Conservation (phyloP, 1,284 basidiomycete genomes). For the Sphagnurus paluster region DNA sequence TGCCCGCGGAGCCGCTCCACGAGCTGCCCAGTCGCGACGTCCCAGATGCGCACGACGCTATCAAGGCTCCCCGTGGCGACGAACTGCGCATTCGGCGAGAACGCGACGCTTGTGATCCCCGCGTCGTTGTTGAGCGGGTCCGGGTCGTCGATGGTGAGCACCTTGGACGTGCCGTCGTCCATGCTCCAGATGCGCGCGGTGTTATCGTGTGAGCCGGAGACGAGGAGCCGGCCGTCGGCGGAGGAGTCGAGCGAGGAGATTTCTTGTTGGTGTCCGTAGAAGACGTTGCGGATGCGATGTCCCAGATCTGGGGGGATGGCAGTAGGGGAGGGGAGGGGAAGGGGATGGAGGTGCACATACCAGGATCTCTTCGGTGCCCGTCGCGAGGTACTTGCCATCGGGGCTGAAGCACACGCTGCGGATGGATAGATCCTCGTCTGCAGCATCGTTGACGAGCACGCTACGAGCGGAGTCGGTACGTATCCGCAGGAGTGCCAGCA, state of each 20-base stretch:
- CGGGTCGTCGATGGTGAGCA: conserved; percentile 60
- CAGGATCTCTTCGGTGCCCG: conserved; percentile 85
- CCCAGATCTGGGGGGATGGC: conserved; percentile 69
- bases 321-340: not conserved
- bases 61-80: conserved; percentile 87
- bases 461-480: conserved; percentile 34
- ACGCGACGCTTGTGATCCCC: conserved; percentile 76
- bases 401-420: conserved; percentile 85
- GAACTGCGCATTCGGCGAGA: conserved; percentile 79
- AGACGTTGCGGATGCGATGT: conserved; percentile 77
- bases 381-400: conserved; percentile 79
- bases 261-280: conserved; percentile 87
- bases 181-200: conserved; percentile 91
- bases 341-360: conserved; percentile 41
- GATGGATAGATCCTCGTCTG: conserved; percentile 78
- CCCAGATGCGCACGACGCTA: conserved; percentile 87
- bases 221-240: conserved; percentile 76
- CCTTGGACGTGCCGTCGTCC: conserved; percentile 56
- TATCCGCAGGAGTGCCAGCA: not conserved
- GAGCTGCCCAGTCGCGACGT: conserved; percentile 69
- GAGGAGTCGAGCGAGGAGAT: conserved; percentile 92
- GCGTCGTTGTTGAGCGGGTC: conserved; percentile 62
- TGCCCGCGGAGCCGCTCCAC: conserved; percentile 81
- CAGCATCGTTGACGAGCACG: conserved; percentile 67
- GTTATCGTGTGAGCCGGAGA: conserved; percentile 89